Percentiles rank a stretch among this genome's conserved stretches.
Conservation (phyloP, 345 rosid species). For the Brassica rapa region DNA sequence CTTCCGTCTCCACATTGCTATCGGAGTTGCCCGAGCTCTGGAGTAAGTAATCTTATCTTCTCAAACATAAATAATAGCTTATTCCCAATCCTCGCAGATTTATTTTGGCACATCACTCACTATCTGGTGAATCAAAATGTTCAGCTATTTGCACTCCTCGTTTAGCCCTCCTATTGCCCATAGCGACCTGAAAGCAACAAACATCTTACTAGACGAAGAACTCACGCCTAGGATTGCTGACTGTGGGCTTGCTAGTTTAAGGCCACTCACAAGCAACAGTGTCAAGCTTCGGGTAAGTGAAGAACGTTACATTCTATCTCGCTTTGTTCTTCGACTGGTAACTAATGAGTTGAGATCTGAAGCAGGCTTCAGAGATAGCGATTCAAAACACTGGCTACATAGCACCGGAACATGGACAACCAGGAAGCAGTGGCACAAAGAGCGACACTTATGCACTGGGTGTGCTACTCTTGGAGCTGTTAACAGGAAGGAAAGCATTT, state of each 20-base stretch:
- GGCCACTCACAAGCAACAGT: slow-evolving; percentile 68
- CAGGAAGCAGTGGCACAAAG: slow-evolving; percentile 65
- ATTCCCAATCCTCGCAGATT: not conserved
- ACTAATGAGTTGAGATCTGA: slow-evolving; percentile 31
- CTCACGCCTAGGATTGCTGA: slow-evolving; percentile 72
- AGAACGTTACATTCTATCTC: not conserved
- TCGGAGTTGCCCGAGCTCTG: slow-evolving; percentile 76
- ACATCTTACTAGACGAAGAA: slow-evolving; percentile 79
- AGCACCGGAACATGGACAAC: slow-evolving; percentile 75
- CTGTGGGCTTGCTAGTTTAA: slow-evolving; percentile 69
- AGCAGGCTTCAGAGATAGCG: slow-evolving; percentile 87
- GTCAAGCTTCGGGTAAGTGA: slow-evolving; percentile 69
- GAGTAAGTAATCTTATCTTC: slow-evolving; percentile 55
- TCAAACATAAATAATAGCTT: slow-evolving; percentile 6
- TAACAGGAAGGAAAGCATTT: slow-evolving; percentile 78
- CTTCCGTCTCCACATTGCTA: slow-evolving; percentile 67
- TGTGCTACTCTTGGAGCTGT: slow-evolving; percentile 82
- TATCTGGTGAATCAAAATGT: slow-evolving; percentile 32
- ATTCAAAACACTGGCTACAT: slow-evolving; percentile 62
- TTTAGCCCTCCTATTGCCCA: slow-evolving; percentile 74
- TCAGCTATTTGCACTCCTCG: slow-evolving; percentile 80
- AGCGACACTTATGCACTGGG: slow-evolving; percentile 80
- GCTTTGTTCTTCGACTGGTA: slow-evolving; percentile 11
- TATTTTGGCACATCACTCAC: not conserved
- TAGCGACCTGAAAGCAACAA: slow-evolving; percentile 77